Percentiles rank a stretch among this genome's conserved stretches.
phyloP scores from a whole-genome alignment of 371 early-diverging fungal species.

The Apophysomyces trapeziformis region DNA sequence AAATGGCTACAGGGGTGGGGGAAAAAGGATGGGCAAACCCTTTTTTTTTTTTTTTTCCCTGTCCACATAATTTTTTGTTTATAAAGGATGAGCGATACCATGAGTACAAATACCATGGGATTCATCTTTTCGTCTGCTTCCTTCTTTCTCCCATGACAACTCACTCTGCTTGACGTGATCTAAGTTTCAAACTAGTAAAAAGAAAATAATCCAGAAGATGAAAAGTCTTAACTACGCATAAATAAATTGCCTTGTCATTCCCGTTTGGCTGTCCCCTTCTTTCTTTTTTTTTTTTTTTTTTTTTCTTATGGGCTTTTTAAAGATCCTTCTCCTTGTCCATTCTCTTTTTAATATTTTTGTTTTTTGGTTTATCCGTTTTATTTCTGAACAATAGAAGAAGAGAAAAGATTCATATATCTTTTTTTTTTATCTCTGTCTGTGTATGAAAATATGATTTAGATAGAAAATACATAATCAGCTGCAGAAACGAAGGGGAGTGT shows the following conservation, averaged over 20 bases:
- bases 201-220: too few relatives aligned
- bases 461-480: constrained; percentile 8
- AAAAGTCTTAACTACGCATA: too few relatives aligned
- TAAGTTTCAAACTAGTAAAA: too few relatives aligned
- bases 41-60: neutral
- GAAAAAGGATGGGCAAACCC: neutral
- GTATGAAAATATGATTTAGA: neutral
- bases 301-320: too few relatives aligned
- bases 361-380: neutral
- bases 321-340: too few relatives aligned
- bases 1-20: neutral
- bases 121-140: neutral
- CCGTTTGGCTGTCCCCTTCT: too few relatives aligned
- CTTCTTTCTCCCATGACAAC: too few relatives aligned
- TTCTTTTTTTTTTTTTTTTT: too few relatives aligned
- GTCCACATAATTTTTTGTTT: neutral
- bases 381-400: neutral
- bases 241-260: too few relatives aligned
- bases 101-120: neutral
- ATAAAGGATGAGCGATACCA: neutral
- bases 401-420: neutral
- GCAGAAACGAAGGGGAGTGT: neutral
- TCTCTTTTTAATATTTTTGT: too few relatives aligned
- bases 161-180: too few relatives aligned
- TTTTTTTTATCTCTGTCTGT: neutral